Evolutionary conservation across 805 yeast genomes (phyloP), one percentile per base, ranked within the genome.

Genomic region (Yamadazyma kitorensis): DNA sequence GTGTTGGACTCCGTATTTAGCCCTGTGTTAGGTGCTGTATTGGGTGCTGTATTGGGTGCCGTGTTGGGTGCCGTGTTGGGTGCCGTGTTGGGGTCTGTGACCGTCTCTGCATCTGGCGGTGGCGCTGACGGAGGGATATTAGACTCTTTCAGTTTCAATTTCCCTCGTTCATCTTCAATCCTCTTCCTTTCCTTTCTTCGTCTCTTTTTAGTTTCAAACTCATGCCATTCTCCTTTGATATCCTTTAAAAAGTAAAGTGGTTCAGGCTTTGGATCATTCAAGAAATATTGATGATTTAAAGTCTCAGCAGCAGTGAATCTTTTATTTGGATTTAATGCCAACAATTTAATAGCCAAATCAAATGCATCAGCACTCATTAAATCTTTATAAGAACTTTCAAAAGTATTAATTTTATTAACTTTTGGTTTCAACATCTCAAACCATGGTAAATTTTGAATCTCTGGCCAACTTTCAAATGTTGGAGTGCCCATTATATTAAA

Each of bases 181-280:
- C 67, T 45, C 40, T 65, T 64, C 20, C 72, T 49, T 44, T 69
- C 75, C 40, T 66, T 64, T 39, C 82, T 63, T 42, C 86, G 68
- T 48, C 83, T 74, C 61, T 79, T 82, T 57, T 91, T 88, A 2
- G 96, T 93, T 51, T 91, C 98, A 57, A 83, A 91, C 54, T 91
- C 98, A 54, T 91, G 98, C 93, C 97, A 91, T 57, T 94, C 98
- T 3, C 93, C 94, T 36, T 68, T 65, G 18, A 80, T 58, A n/a
- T 69, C 68, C 18, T 69, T 63, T 44, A 82, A 66, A 34, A 79
- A 70, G 8, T 62, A 55, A 24, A 86, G 64, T 5, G 80, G 78
- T 41, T 73, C 79, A 1, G 85, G 80, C 20, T 48, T 44, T 0
- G 96, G 96, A 5, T 75, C 80, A 30, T 78, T 82, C 3, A 56